phyloP scores from a whole-genome alignment of 495 filamentous ascomycete species.

The Annulohypoxylon moriforme region DNA sequence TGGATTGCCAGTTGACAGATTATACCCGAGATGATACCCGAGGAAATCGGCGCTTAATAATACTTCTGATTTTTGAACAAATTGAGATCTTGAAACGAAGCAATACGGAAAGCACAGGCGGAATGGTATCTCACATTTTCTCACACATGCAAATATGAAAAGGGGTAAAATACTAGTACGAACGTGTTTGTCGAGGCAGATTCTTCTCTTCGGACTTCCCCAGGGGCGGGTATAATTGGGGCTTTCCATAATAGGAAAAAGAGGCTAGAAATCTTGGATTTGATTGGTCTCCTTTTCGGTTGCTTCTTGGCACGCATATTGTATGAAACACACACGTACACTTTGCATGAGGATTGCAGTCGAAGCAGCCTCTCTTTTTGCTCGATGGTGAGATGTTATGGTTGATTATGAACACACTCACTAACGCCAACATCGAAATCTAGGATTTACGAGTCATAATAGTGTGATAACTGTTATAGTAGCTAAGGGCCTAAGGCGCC shows the following conservation, averaged over 20 bases:
- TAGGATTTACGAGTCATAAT: too few species aligned
- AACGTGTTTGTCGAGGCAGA: neutral
- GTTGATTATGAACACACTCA: too few species aligned
- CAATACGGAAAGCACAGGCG: too few species aligned
- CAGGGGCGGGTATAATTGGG: neutral
- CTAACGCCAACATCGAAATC: too few species aligned
- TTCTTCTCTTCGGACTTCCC: neutral
- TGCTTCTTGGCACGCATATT: neutral
- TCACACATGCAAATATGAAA: too few species aligned
- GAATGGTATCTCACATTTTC: too few species aligned
- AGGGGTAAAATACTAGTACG: too few species aligned
- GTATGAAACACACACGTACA: neutral
- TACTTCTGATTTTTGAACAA: neutral
- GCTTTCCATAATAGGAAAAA: conserved; percentile 22
- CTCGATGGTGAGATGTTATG: neutral
- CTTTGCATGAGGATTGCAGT: neutral
- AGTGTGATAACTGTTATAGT: too few species aligned
- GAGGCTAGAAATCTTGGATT: neutral
- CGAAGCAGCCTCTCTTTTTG: neutral
- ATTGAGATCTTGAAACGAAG: too few species aligned
- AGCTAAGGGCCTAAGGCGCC: too few species aligned
- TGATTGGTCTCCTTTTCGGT: conserved; percentile 12
- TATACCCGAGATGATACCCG: neutral
- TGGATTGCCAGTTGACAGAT: too few species aligned
- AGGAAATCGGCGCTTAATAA: neutral